Evolutionary conservation across 352 stramenopile genomes (phyloP).

Genomic region (Globisporangium echinulatum): DNA sequence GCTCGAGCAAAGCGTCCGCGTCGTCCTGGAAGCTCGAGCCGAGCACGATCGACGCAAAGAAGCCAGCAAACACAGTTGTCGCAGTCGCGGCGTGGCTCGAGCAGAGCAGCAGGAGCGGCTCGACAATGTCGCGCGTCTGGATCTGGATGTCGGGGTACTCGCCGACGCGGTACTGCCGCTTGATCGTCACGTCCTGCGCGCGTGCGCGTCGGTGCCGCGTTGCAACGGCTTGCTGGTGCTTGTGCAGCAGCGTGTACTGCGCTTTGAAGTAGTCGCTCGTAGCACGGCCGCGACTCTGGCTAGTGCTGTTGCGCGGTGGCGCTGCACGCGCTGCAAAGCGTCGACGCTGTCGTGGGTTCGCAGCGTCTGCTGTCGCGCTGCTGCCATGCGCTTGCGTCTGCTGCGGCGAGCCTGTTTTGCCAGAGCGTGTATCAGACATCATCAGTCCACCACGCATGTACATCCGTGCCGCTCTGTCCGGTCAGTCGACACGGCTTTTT

Average conservation of each 20-base stretch:
- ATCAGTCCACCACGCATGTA: no score
- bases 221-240: slow-evolving; percentile 40
- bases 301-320: no score
- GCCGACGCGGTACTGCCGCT: slow-evolving; percentile 57
- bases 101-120: slow-evolving; percentile 59
- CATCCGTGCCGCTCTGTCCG: no score
- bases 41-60: slow-evolving; percentile 41
- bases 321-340: slow-evolving; percentile 17
- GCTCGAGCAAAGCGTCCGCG: slow-evolving; percentile 3
- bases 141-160: slow-evolving; percentile 83
- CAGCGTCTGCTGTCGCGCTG: not conserved
- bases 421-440: not conserved
- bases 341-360: slow-evolving; percentile 1
- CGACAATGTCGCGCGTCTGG: slow-evolving; percentile 52
- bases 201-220: slow-evolving; percentile 43
- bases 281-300: slow-evolving; percentile 1
- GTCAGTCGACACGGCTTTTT: no score
- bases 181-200: slow-evolving; percentile 51
- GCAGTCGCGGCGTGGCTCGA: slow-evolving; percentile 39
- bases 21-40: slow-evolving; percentile 23
- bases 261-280: slow-evolving; percentile 62
- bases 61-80: slow-evolving; percentile 28
- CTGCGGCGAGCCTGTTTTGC: slow-evolving; percentile 4
- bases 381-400: slow-evolving; percentile 1
- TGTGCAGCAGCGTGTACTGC: slow-evolving; percentile 44